Evolutionary conservation across 768 basidiomycete species (phyloP), one percentile per base, ranked within the genome.

Genomic region (Lactarius evosmus): DNA sequence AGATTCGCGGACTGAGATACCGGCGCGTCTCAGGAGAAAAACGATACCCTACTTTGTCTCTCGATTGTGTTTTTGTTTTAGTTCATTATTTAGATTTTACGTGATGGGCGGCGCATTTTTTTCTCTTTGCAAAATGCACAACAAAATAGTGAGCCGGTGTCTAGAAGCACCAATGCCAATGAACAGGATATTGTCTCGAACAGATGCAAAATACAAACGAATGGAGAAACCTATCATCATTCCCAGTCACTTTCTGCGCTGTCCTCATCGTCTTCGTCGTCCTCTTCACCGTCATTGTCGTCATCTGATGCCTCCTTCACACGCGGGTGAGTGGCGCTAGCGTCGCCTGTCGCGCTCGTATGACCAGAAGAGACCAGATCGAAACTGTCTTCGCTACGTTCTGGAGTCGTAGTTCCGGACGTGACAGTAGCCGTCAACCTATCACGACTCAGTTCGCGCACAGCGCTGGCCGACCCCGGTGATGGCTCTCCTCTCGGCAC

Each of bases 371-470:
- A 76, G 2, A 77, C 75, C 22, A 77, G 68, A 55, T 77, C 76
- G 60, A 73, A 77, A 65, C 76, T 77, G 51, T 70, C 72, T 34
- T 77, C 76, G 58, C 75, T 77, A 40, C 66, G 72, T 46, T 72
- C 61, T 4, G 74, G 73, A 46, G 74, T 76, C 25, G 27, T 46
- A 3, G 58, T 61, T 1, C 67, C 70, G 1, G 73, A 69, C 6
- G 70, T 71, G 19, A 69, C 40, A 6, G 34, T 49, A 50, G 34
- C 66, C 40, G 9, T 70, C 38, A 54, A 65, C 54, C 16, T 59
- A 52, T 19, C 66, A 1, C 32, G 59, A 17, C 34, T 51, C 40
- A 50, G 54, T 27, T 55, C 25, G 4, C 64, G 27, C 1, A 40
- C 22, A 9, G 51, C n/a, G 25, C 25, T 49, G 22, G 61, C 44